A percentile compares a stretch with the other conserved stretches of the same genome.
Evolutionary conservation across 2,329 filamentous ascomycete species (phyloP).

Genomic region (Botrytis byssoidea): DNA sequence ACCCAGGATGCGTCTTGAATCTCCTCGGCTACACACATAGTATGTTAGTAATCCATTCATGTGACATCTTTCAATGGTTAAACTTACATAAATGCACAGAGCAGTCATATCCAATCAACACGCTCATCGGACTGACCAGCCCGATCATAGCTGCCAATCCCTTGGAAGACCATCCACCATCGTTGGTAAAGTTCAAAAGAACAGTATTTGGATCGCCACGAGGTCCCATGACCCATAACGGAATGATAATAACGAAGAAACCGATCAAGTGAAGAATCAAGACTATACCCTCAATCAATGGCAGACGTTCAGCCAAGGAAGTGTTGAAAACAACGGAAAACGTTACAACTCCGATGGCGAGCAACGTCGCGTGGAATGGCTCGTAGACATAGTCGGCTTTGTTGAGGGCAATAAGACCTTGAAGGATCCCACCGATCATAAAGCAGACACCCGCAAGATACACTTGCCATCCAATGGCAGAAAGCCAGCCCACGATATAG

Average conservation of each 20-base stretch:
- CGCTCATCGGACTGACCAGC: constrained; percentile 39
- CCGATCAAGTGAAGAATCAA: constrained; percentile 47
- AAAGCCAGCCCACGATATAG: constrained; percentile 51
- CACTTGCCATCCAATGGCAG: constrained; percentile 47
- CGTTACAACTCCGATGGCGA: constrained; percentile 45
- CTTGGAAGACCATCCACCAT: constrained; percentile 37
- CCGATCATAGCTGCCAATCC: constrained; percentile 42
- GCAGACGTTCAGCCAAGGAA: constrained; percentile 41
- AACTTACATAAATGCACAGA: constrained; percentile 41
- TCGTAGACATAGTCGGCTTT: constrained; percentile 40
- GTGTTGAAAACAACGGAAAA: constrained; percentile 48
- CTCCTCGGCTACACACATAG: constrained; percentile 43
- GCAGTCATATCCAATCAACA: constrained; percentile 30
- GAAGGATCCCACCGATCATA: constrained; percentile 46
- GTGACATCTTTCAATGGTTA: background rate
- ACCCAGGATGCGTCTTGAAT: constrained; percentile 47
- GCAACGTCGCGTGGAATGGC: constrained; percentile 45
- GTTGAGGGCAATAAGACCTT: constrained; percentile 43
- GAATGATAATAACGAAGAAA: constrained; percentile 45
- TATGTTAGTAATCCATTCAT: background rate
- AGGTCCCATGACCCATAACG: constrained; percentile 40
- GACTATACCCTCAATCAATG: constrained; percentile 45
- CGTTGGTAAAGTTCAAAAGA: constrained; percentile 38
- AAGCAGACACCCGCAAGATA: constrained; percentile 43
- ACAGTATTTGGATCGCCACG: constrained; percentile 29